These are phyloP conservation scores for Ceratobasidium sp. DNA, from an alignment of 1,284 basidiomycete species.

Conservation along the genomic window DNA sequence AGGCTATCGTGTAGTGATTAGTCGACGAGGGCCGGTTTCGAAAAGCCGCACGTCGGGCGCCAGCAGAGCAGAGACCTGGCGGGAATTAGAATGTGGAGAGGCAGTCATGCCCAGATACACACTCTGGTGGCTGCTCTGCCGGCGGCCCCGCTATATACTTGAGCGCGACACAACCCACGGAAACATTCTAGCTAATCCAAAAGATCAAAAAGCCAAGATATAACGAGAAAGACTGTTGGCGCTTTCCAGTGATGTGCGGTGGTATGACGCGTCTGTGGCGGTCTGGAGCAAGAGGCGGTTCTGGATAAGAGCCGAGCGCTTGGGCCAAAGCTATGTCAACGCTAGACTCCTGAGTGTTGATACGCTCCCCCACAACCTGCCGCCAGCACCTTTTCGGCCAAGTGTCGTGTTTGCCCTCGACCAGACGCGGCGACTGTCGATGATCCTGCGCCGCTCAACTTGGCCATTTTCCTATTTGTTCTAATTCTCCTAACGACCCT, in stretches of 20 bases:
- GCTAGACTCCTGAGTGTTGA: constrained; percentile 35
- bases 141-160: constrained; percentile 21
- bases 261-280: too few relatives aligned
- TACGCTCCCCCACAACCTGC: constrained; percentile 43
- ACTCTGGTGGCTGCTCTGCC: not conserved
- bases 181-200: not conserved
- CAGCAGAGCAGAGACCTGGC: not conserved
- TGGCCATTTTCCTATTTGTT: not conserved
- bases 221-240: not conserved
- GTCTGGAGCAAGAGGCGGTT: too few relatives aligned
- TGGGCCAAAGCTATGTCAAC: constrained; percentile 29
- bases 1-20: not conserved
- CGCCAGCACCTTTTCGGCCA: constrained; percentile 6
- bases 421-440: not conserved
- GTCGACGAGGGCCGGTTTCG: not conserved
- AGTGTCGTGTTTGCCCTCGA: not conserved
- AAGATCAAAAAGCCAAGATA: not conserved
- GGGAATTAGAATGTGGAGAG: not conserved
- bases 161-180: not conserved
- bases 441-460: constrained; percentile 15
- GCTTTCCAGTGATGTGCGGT: not conserved
- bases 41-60: constrained; percentile 25
- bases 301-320: constrained; percentile 9
- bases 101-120: not conserved
- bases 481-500: constrained; percentile 5